Percentiles rank a stretch among this genome's conserved stretches.
These are phyloP conservation scores for Fonsecaea pedrosoi DNA, from an alignment of 2,329 filamentous ascomycete species.

Conservation along the genomic window DNA sequence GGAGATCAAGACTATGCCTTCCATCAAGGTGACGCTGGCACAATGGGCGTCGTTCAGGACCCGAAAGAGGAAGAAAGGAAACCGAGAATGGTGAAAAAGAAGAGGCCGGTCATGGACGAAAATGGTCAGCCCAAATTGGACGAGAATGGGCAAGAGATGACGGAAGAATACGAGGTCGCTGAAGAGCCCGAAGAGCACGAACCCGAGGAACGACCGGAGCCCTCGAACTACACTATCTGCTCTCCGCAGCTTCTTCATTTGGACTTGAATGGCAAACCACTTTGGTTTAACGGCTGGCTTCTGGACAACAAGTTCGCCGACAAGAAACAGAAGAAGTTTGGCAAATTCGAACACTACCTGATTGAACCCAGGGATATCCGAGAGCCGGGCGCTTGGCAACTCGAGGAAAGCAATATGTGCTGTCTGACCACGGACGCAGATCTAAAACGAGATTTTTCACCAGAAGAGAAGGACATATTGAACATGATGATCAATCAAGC, in stretches of 20 bases:
- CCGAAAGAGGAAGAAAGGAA: constrained; percentile 22
- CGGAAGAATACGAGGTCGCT: constrained; percentile 14
- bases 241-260: constrained; percentile 56
- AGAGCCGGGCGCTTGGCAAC: constrained; percentile 39
- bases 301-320: constrained; percentile 53
- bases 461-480: constrained; percentile 34
- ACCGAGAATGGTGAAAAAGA: constrained; percentile 17
- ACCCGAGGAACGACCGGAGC: constrained; percentile 21
- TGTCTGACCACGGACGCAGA: constrained; percentile 39
- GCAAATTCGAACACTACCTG: constrained; percentile 45
- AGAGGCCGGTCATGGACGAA: constrained; percentile 11
- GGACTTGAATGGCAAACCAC: constrained; percentile 49
- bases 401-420: constrained; percentile 40
- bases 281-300: constrained; percentile 58
- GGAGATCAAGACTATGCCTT: constrained; percentile 54
- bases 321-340: constrained; percentile 45
- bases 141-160: constrained; percentile 24
- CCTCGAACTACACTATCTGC: constrained; percentile 49
- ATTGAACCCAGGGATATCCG: constrained; percentile 38
- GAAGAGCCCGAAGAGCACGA: constrained; percentile 19
- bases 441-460: constrained; percentile 36
- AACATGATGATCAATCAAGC: constrained; percentile 38
- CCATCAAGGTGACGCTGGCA: constrained; percentile 49
- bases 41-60: constrained; percentile 34
- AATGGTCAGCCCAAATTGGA: constrained; percentile 37